Percentiles rank a stretch among this genome's conserved stretches.
These are phyloP conservation scores for Calendula officinalis DNA, from an alignment of 129 eudicot species.

Conservation along the genomic window DNA sequence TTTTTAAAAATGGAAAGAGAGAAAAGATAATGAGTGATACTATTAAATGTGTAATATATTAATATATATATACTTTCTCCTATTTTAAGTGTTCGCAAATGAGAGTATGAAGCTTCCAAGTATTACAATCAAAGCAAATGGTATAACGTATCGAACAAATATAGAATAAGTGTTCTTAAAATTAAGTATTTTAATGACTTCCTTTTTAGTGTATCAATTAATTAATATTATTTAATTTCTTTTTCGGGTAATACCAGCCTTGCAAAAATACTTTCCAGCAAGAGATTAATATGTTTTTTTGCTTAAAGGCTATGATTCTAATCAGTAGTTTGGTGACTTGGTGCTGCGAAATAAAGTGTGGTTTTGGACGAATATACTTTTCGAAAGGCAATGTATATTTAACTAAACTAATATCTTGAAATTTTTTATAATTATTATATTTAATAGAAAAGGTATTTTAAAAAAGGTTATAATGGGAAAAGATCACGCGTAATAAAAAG, in stretches of 20 bases:
- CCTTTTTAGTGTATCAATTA: conserved; percentile 26
- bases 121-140: conserved; percentile 19
- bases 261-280: conserved; percentile 37
- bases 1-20: background rate
- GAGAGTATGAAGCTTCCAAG: conserved; percentile 29
- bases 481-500: too few relatives aligned
- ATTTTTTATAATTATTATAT: background rate
- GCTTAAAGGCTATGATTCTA: conserved; percentile 4
- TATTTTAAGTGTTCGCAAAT: background rate
- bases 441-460: too few relatives aligned
- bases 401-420: conserved; percentile 4
- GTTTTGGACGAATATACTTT: conserved; percentile 40
- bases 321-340: background rate
- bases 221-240: conserved; percentile 10
- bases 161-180: conserved; percentile 11
- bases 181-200: conserved; percentile 15
- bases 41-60: background rate
- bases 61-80: conserved; percentile 14
- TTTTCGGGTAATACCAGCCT: conserved; percentile 38
- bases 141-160: conserved; percentile 23
- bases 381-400: conserved; percentile 16
- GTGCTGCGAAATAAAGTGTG: conserved; percentile 21
- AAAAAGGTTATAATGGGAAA: too few relatives aligned
- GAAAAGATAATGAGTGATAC: background rate
- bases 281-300: conserved; percentile 8